These are phyloP conservation scores for Cercospora sp. DNA, from an alignment of 2,329 filamentous ascomycete species.

Conservation along the genomic window DNA sequence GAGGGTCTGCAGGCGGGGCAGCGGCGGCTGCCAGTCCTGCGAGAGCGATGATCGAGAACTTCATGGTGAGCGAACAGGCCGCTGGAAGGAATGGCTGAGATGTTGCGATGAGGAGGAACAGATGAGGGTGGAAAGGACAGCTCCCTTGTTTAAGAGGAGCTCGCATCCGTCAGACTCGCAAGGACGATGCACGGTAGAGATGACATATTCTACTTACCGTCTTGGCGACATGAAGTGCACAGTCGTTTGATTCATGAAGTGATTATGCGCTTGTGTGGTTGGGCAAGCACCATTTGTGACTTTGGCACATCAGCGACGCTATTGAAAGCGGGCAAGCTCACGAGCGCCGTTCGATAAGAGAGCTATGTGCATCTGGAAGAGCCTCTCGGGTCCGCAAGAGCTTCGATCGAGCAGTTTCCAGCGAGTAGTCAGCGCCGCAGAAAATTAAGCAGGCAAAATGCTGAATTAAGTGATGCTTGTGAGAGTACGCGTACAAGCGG, in stretches of 20 bases:
- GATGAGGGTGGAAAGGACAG: neutral
- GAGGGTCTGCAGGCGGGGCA: neutral
- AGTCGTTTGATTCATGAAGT: neutral
- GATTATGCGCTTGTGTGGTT: neutral
- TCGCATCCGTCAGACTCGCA: neutral
- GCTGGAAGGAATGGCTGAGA: neutral
- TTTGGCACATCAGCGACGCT: neutral
- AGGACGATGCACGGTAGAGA: neutral
- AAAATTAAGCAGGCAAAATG: neutral
- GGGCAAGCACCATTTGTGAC: neutral
- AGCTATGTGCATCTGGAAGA: neutral
- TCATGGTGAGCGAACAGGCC: neutral
- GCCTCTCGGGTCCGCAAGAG: neutral
- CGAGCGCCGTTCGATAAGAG: neutral
- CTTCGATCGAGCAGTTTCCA: neutral
- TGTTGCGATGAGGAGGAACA: neutral
- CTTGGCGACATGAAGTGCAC: neutral
- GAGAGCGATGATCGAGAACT: constrained; percentile 1
- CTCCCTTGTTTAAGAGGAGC: neutral
- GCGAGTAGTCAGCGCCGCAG: neutral
- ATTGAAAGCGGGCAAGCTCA: neutral
- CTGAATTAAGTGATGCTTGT: neutral
- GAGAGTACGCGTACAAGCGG: neutral
- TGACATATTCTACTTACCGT: neutral
- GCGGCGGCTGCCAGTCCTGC: neutral